Conservation (phyloP, 2,329 filamentous ascomycete genomes). For the Colletotrichum godetiae region DNA sequence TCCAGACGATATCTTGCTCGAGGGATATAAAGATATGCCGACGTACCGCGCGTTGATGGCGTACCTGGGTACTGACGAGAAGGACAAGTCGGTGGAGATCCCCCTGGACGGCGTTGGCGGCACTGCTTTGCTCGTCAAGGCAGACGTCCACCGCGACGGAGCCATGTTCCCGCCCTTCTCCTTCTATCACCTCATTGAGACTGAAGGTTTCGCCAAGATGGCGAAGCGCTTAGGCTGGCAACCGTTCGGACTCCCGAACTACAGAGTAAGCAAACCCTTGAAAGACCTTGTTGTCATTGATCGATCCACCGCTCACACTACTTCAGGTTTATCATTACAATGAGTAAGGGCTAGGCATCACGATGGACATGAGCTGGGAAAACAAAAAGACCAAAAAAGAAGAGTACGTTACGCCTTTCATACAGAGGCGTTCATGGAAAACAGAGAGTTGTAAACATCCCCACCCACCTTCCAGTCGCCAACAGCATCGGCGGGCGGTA, state of each 20-base stretch:
- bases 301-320: conserved; percentile 17
- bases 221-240: conserved; percentile 88
- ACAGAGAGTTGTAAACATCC: background rate
- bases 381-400: background rate
- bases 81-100: conserved; percentile 72
- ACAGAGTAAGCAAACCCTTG: conserved; percentile 75
- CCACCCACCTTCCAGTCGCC: background rate
- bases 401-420: background rate
- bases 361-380: background rate
- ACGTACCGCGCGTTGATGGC: conserved; percentile 95
- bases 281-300: background rate
- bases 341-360: conserved; percentile 64
- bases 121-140: conserved; percentile 92
- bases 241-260: conserved; percentile 91
- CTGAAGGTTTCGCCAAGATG: conserved; percentile 98
- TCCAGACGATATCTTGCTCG: conserved; percentile 90
- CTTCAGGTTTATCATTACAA: conserved; percentile 88
- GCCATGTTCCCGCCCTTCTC: conserved; percentile 98
- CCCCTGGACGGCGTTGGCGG: conserved; percentile 93
- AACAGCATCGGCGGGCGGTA: background rate
- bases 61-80: conserved; percentile 73
- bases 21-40: conserved; percentile 92
- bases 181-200: conserved; percentile 98
- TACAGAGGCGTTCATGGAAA: background rate
- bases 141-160: conserved; percentile 94